Conservation (phyloP, 2,329 filamentous ascomycete genomes). For the Ascochyta pisi region DNA sequence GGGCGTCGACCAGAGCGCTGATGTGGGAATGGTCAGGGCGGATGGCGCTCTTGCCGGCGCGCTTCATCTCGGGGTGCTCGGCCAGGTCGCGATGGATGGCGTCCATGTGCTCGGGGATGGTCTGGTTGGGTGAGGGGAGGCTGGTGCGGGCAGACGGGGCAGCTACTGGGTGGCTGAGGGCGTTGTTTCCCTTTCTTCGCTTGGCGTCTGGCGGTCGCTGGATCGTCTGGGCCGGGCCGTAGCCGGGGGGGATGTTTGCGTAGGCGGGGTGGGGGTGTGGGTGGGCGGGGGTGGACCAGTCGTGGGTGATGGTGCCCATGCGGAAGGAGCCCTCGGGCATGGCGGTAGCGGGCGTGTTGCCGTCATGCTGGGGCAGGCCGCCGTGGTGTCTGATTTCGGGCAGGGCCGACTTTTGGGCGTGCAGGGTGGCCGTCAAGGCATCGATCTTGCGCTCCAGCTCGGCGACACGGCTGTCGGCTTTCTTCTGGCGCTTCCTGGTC, state of each 20-base stretch:
- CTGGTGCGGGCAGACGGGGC: not conserved
- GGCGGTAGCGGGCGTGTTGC: constrained; percentile 12
- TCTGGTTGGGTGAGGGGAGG: constrained; percentile 26
- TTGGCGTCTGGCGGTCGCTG: constrained; percentile 42
- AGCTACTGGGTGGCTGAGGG: constrained; percentile 39
- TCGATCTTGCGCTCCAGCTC: constrained; percentile 95
- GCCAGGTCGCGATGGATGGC: constrained; percentile 46
- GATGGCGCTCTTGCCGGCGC: constrained; percentile 35
- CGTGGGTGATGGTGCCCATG: constrained; percentile 37
- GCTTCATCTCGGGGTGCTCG: constrained; percentile 46
- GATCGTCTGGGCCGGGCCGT: constrained; percentile 40
- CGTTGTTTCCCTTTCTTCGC: constrained; percentile 39
- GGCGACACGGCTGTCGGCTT: constrained; percentile 86
- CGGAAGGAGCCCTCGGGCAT: constrained; percentile 38
- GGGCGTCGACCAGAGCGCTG: constrained; percentile 48
- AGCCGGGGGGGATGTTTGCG: constrained; percentile 40
- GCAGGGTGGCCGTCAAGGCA: constrained; percentile 79
- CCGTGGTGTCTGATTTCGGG: constrained; percentile 32
- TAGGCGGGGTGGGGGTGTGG: constrained; percentile 23
- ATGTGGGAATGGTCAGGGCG: constrained; percentile 49
- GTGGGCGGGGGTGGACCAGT: constrained; percentile 33
- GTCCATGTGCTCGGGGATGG: constrained; percentile 49
- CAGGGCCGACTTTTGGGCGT: constrained; percentile 57
- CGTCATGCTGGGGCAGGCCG: constrained; percentile 31
- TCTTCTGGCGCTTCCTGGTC: constrained; percentile 83